Conservation (phyloP, 2,329 filamentous ascomycete species). For the Calonectria multiphialidica region DNA sequence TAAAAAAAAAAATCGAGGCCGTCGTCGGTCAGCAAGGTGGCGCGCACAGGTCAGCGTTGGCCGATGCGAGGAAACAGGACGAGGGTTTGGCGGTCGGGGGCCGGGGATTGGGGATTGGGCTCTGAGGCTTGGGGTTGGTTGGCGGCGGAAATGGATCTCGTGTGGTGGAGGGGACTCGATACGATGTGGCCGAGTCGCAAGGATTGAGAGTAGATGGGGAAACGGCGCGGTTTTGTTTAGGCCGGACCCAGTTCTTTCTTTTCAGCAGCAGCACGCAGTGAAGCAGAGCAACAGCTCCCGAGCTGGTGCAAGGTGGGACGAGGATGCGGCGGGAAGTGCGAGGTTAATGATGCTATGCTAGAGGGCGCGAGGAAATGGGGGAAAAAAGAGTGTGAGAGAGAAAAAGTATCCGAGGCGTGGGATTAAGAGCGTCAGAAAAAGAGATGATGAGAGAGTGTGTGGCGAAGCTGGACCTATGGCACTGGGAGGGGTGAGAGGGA, state of each 20-base stretch:
- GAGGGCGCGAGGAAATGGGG: not conserved
- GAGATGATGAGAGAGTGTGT: constrained; percentile 9
- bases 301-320: not conserved
- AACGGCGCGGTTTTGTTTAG: constrained; percentile 34
- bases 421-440: not conserved
- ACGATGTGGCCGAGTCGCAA: constrained; percentile 32
- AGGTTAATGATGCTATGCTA: not conserved
- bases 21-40: constrained; percentile 26
- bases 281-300: not conserved
- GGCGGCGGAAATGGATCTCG: constrained; percentile 39
- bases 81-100: constrained; percentile 14
- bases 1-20: constrained; percentile 30
- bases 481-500: constrained; percentile 1
- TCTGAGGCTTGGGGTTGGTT: constrained; percentile 14
- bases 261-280: not conserved
- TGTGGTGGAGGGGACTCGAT: constrained; percentile 39
- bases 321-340: not conserved
- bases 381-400: no score
- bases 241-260: constrained; percentile 33
- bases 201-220: constrained; percentile 20
- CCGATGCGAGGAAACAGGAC: constrained; percentile 14
- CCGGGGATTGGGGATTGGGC: constrained; percentile 23
- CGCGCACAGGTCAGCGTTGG: constrained; percentile 18
- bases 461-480: constrained; percentile 9
- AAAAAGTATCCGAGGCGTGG: not conserved